Evolutionary conservation across 208 protist genomes (phyloP).

Genomic region (Acanthamoeba lenticulata): DNA sequence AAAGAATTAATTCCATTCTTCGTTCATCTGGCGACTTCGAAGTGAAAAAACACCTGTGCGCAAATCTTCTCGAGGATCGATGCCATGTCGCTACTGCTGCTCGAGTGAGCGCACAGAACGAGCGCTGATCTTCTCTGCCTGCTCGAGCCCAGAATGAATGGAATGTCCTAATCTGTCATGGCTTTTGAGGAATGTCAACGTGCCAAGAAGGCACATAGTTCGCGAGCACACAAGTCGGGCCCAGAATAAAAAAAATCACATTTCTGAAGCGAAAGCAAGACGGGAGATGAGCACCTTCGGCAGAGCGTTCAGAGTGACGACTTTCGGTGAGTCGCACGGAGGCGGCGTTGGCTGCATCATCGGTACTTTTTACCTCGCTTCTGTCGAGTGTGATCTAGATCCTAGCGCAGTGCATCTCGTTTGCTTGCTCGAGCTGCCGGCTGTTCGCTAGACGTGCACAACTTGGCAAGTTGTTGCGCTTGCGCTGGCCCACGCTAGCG

Average conservation of each 20-base stretch:
- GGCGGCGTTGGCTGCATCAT: conserved; percentile 80
- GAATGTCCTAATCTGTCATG: background rate
- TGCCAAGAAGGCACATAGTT: background rate
- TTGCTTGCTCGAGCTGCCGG: background rate
- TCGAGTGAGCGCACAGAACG: background rate
- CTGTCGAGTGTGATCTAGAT: background rate
- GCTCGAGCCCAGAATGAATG: background rate
- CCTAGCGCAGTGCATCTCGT: background rate
- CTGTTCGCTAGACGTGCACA: no score
- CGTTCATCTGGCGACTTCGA: no score
- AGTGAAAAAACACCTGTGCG: no score
- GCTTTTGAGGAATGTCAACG: no score
- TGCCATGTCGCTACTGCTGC: background rate
- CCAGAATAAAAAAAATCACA: background rate
- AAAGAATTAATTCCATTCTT: background rate
- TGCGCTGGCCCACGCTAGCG: no score
- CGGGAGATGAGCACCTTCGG: conserved; percentile 90
- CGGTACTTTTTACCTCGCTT: conserved; percentile 28
- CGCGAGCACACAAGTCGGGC: background rate
- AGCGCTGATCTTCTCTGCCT: background rate
- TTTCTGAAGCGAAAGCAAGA: no score
- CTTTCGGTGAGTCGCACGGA: conserved; percentile 92
- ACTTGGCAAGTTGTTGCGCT: no score
- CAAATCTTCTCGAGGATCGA: conserved; percentile 42
- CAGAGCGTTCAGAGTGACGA: conserved; percentile 87